Evolutionary conservation across 257 asterid species (phyloP).

Genomic region (Solanum stenotomum): DNA sequence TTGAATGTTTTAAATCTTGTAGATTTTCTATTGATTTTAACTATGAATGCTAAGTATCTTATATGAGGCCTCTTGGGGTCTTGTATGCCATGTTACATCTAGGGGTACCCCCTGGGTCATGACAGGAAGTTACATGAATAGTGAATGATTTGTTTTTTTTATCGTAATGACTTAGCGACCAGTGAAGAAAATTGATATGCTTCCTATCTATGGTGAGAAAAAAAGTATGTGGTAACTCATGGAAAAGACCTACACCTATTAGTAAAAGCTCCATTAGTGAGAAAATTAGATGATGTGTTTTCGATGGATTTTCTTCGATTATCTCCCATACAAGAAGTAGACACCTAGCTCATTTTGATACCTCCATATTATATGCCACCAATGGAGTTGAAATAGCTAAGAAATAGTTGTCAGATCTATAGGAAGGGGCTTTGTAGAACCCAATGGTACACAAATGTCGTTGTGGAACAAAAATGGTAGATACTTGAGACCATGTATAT

Average conservation of each 20-base stretch:
- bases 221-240: background rate
- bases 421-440: background rate
- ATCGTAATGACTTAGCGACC: background rate
- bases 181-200: background rate
- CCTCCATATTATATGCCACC: background rate
- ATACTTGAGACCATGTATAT: background rate
- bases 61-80: no score
- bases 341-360: background rate
- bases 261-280: background rate
- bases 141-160: background rate
- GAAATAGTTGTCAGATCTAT: background rate
- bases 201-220: background rate
- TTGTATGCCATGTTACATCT: no score
- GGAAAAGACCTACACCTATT: background rate
- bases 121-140: background rate
- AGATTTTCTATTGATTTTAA: no score
- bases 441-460: background rate
- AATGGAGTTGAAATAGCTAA: background rate
- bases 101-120: no score
- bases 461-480: background rate
- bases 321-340: background rate
- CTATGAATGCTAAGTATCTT: no score
- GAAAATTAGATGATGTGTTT: background rate
- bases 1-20: no score
- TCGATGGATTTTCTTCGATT: background rate